Percentiles rank a stretch among this genome's conserved stretches.
Evolutionary conservation across 345 rosid genomes (phyloP).

Genomic region (Acer saccharum): DNA sequence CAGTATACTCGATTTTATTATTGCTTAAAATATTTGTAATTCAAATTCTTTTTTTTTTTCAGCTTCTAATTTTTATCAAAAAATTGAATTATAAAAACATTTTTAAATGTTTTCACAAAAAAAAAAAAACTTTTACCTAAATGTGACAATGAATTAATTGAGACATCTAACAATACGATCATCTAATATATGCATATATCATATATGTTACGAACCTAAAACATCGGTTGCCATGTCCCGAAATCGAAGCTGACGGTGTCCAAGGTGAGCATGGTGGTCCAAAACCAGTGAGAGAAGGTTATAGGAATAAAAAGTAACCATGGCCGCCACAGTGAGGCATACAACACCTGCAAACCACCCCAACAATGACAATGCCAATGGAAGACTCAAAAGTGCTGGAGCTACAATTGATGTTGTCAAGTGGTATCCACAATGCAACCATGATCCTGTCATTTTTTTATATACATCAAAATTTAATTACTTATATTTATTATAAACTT

Average conservation of each 20-base stretch:
- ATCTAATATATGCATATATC: no score
- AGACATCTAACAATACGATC: no score
- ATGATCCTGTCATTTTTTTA: slow-evolving; percentile 30
- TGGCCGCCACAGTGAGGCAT: slow-evolving; percentile 24
- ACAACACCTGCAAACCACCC: slow-evolving; percentile 38
- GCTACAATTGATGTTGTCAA: slow-evolving; percentile 45
- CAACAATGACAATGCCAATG: slow-evolving; percentile 35
- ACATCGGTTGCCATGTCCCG: slow-evolving; percentile 41
- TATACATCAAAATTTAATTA: no score
- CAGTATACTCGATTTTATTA: no score
- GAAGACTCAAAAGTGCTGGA: slow-evolving; percentile 37
- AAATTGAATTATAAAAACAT: no score
- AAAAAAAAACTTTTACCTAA: no score
- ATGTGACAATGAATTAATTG: no score
- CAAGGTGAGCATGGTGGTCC: slow-evolving; percentile 39
- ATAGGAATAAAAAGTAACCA: slow-evolving; percentile 40
- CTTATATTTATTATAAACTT: no score
- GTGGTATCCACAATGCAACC: slow-evolving; percentile 49
- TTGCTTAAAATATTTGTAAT: no score
- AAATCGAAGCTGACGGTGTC: slow-evolving; percentile 39
- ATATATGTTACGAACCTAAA: slow-evolving; percentile 23
- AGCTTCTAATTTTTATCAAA: no score
- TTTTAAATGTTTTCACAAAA: no score
- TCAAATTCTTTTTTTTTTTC: no score
- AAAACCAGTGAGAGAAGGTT: slow-evolving; percentile 44